Evolutionary conservation across 1,284 basidiomycete species (phyloP), one percentile per base, ranked within the genome.

Genomic region (Apiotrichum gracile): DNA sequence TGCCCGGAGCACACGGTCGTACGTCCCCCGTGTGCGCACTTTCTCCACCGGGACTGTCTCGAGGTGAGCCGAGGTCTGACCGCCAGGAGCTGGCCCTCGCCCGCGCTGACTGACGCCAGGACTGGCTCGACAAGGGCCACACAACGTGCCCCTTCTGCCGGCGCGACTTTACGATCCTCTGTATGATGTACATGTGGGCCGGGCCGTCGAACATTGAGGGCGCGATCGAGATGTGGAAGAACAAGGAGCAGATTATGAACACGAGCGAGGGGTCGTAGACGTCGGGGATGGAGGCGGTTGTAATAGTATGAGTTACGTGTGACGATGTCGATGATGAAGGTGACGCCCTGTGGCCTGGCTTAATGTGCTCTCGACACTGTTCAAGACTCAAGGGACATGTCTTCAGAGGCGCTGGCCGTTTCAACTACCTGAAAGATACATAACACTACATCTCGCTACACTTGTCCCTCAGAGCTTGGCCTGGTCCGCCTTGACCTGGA

Each of bases 401-500:
- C n/a, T n/a, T n/a, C n/a, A n/a, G n/a, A n/a, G n/a, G n/a, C n/a
- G n/a, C n/a, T n/a, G n/a, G n/a, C n/a, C n/a, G n/a, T n/a, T n/a
- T n/a, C n/a, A n/a, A n/a, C n/a, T n/a, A n/a, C n/a, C n/a, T n/a
- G n/a, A n/a, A n/a, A n/a, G n/a, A n/a, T n/a, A n/a, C n/a, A n/a
- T n/a, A n/a, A n/a, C n/a, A n/a, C n/a, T n/a, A n/a, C n/a, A n/a
- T n/a, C n/a, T n/a, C n/a, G n/a, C n/a, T n/a, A n/a, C n/a, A n/a
- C n/a, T n/a, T n/a, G n/a, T 26, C 24, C 22, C 10, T 21, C 50
- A 60, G 17, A 60, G 52, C 54, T 57, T 60, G 31, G 51, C 60
- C 50, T 27, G 50, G 19, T 61, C 66, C 26, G 80, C 78, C 27
- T 80, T 76, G 52, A 97, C 74, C 34, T 79, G 79, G 1, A 91